Base-by-base conservation (phyloP, 2,329 filamentous ascomycete genomes). In the Emergomyces orientalis region DNA sequence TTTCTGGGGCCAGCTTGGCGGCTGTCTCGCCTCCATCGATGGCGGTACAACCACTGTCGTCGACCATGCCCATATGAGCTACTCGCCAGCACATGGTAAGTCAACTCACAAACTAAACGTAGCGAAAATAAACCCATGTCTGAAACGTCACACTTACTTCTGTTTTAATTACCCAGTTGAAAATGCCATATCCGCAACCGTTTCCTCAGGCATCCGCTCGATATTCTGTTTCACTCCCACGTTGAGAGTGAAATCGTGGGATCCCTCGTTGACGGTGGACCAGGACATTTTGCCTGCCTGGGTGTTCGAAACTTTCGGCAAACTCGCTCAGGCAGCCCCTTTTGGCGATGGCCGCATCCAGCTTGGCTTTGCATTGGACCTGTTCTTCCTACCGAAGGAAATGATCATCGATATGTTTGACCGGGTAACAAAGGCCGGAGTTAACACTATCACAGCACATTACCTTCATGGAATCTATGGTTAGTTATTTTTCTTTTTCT, bases 1-100 rank as follows among this genome's bases (percentile, higher is more conserved):
- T 2, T 82, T 79, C 68, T 79, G 78, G 74, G 78, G 78, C n/a
- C 69, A 69, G 41, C 63, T 71, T 2, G 67, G 57, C 11, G 69
- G 69, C 13, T 68, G 65, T 51, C 62, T 70, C 0, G 69, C 69
- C 45, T 63, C 63, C 9, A 39, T 72, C 11, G 66, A 72, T 59
- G 65, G 65, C 4, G 70, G 70, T 2, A 67, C 65, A 4, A 72
- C 70, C 5, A 69, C 69, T 0, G 71, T 73, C 8, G 65, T 74
- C 7, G 72, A 74, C 54, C 72, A 75, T 66, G 69, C 71, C 0
- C 71, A 74, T 63, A 65, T 71, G 63, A 70, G 63, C 22, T 68
- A 69, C 22, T 69, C 70, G 0, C 62, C 70, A 8, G 70, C 65
- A 9, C 69, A 73, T 64, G 65, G 69, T 66, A 63, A 61, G 37